Conservation (phyloP, 352 stramenopile species). For the Globisporangium camurandrum region DNA sequence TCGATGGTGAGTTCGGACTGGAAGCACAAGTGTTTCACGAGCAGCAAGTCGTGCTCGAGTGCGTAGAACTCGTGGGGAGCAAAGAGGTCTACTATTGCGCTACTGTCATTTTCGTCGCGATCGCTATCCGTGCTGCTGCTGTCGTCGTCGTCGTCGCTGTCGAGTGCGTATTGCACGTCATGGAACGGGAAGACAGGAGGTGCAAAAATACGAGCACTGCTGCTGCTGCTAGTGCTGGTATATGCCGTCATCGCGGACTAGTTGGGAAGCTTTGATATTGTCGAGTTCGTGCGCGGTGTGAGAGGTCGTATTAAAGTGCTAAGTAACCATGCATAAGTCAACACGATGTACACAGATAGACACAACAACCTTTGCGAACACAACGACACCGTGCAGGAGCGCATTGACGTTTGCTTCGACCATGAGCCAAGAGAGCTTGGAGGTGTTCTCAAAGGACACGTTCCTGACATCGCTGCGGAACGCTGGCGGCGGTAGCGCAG, state of each 20-base stretch:
- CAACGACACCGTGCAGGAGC: too few species aligned
- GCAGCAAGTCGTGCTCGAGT: slow-evolving; percentile 47
- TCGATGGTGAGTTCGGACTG: slow-evolving; percentile 28
- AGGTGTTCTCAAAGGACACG: slow-evolving; percentile 77
- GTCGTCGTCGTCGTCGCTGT: slow-evolving; percentile 12
- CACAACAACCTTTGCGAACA: too few species aligned
- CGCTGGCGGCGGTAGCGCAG: slow-evolving; percentile 12
- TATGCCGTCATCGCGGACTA: too few species aligned
- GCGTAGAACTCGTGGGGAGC: slow-evolving; percentile 31
- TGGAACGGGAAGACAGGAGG: slow-evolving; percentile 26
- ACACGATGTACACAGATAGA: too few species aligned
- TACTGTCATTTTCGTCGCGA: slow-evolving; percentile 11
- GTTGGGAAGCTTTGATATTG: too few species aligned
- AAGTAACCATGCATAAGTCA: too few species aligned
- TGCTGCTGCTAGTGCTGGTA: neutral
- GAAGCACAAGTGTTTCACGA: slow-evolving; percentile 55
- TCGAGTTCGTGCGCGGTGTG: too few species aligned
- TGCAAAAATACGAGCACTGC: slow-evolving; percentile 4
- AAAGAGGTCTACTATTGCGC: slow-evolving; percentile 31
- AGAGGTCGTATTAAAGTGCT: too few species aligned
- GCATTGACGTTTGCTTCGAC: too few species aligned
- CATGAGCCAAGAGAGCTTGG: slow-evolving; percentile 38
- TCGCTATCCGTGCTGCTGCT: slow-evolving; percentile 10
- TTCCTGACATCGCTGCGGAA: slow-evolving; percentile 70
- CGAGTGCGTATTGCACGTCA: slow-evolving; percentile 12